Evolutionary conservation across 2,329 filamentous ascomycete genomes (phyloP).

Genomic region (Paecilomyces variotii): DNA sequence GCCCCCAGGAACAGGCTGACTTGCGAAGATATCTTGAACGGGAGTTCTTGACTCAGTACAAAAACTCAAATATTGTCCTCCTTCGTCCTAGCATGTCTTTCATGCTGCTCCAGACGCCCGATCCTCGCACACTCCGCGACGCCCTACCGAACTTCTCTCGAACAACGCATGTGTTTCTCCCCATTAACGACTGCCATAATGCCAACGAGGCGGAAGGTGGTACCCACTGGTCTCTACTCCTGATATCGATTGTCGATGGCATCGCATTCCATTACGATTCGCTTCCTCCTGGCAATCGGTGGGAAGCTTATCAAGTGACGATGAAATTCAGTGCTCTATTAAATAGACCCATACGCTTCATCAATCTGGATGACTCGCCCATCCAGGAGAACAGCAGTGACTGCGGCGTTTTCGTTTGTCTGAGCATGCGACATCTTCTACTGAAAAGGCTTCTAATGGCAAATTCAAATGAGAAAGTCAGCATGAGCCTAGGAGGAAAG

Average conservation of each 20-base stretch:
- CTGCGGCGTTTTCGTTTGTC: conserved; percentile 92
- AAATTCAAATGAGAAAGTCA: conserved; percentile 76
- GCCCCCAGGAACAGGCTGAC: conserved; percentile 5
- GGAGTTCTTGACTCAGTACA: conserved; percentile 72
- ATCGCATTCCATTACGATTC: conserved; percentile 97
- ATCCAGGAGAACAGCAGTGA: conserved; percentile 90
- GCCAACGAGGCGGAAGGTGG: conserved; percentile 75
- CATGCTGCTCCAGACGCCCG: conserved; percentile 68
- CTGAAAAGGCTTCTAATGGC: conserved; percentile 73
- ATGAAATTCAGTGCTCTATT: conserved; percentile 63
- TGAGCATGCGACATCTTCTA: conserved; percentile 90
- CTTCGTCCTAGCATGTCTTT: conserved; percentile 90
- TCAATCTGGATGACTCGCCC: conserved; percentile 75
- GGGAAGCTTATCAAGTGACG: conserved; percentile 63
- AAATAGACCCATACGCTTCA: conserved; percentile 58
- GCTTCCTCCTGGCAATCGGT: conserved; percentile 64
- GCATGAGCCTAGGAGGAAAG: conserved; percentile 85
- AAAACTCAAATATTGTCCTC: conserved; percentile 78
- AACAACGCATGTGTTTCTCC: conserved; percentile 89
- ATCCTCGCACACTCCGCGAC: conserved; percentile 50
- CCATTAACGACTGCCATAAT: conserved; percentile 81
- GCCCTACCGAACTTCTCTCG: conserved; percentile 73
- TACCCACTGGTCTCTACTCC: conserved; percentile 86
- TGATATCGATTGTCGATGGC: conserved; percentile 81
- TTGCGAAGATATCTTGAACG: conserved; percentile 66